Base-by-base conservation (phyloP, 306 rosid species). In the Neltuma alba region DNA sequence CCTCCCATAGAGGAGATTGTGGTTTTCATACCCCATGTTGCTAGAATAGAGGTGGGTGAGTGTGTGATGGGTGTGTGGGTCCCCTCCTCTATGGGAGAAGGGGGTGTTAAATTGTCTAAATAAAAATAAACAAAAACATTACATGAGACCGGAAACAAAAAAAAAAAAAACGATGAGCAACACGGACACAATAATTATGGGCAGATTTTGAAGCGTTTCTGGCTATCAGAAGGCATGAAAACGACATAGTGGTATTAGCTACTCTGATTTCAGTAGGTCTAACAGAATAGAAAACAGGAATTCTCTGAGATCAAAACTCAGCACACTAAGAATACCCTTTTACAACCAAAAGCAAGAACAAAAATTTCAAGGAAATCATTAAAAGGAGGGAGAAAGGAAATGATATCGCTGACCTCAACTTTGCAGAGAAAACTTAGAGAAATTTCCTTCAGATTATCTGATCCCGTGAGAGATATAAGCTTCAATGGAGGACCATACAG, bases 401-500 rank as follows among this genome's bases (percentile, higher is more conserved):
- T 58, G 23, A 23, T 13, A 65, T 38, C 34, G 72, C 76, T 76
- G 36, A 92, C 94, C 97, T 90, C 87, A 78, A 89, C 96, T 76
- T 87, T 86, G 85, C 87, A 83, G 58, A 87, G 87, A 75, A 91
- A 86, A 84, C 72, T 82, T 80, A 80, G 74, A 57, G 96, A 87
- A 81, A 80, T 40, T 73, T 83, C 91, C 79, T 88, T 85, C 73
- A 75, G 72, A 57, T 77, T 82, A 77, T 89, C 87, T 18, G 93
- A 90, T 81, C 82, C 84, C 86, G 87, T 88, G 57, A 92, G 87
- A 74, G 89, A 87, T 55, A 81, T 80, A 71, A 94, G 91, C 83
- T 82, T 88, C 88, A 91, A 74, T 25, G 94, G 97, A 84, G 92
- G 89, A 69, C 82, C 85, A 54, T 79, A 66, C 41, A 87, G 9